Percentiles rank a stretch among this genome's conserved stretches.
phyloP scores from a whole-genome alignment of 2,329 filamentous ascomycete genomes.

The Fusarium mundagurra region DNA sequence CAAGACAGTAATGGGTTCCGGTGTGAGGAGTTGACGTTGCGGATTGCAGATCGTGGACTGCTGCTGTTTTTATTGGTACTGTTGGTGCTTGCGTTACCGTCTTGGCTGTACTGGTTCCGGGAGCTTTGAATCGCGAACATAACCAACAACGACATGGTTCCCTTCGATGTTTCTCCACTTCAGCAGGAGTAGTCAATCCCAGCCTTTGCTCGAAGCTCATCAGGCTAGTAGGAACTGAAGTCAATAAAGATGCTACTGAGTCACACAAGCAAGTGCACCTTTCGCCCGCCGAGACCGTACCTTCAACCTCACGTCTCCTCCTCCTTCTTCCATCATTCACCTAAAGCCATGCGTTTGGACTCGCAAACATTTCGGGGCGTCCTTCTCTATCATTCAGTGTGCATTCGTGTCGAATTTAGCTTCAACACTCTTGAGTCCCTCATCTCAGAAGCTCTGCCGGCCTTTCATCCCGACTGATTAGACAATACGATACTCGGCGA shows the following conservation, averaged over 20 bases:
- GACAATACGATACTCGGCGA: not conserved
- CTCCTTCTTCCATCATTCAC: not conserved
- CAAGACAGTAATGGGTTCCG: not conserved
- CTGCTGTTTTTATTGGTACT: not conserved
- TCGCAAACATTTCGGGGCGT: not conserved
- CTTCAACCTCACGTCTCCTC: not conserved
- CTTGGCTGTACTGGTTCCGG: not conserved
- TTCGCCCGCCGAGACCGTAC: not conserved
- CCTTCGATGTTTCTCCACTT: not conserved
- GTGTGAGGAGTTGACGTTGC: not conserved
- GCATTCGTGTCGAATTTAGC: not conserved
- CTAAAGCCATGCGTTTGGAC: not conserved
- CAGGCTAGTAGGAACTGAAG: not conserved
- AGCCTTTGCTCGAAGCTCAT: rapidly evolving
- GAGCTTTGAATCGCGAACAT: not conserved
- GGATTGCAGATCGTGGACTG: not conserved
- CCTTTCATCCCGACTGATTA: not conserved
- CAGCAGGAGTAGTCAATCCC: too few relatives aligned
- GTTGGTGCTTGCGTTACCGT: not conserved
- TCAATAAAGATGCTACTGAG: not conserved
- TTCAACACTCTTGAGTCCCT: not conserved
- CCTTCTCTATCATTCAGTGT: not conserved
- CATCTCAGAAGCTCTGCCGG: not conserved
- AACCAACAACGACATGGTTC: too few relatives aligned
- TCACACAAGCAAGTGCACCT: not conserved